Evolutionary conservation across 495 filamentous ascomycete species (phyloP), one percentile per base, ranked within the genome.

Genomic region (Tuber microsphaerosporum): DNA sequence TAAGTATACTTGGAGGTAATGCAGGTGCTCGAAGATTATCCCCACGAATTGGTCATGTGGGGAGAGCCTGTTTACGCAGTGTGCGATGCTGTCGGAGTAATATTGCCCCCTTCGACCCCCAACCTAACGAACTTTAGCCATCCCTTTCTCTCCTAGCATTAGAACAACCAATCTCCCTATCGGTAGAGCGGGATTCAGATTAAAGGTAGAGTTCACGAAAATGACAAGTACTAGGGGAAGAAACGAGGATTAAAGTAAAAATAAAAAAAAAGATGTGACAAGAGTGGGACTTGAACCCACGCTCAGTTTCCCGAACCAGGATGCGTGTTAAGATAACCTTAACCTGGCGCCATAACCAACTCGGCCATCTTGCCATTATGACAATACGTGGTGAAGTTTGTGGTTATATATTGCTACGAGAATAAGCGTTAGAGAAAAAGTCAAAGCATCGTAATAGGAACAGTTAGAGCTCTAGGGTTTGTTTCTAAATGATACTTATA

Each of bases 221-320:
- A 2, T 5, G 56, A 65, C 2, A 31, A 26, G 0, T 0, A 46
- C 45, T 6, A 46, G 16, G 17, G 12, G 17, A 26, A 5, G 0
- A 0, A 31, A n/a, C n/a, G n/a, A 16, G 6, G 14, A 6, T 12
- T n/a, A 14, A 16, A 5, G 17, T 1, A 1, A 34, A 5, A 37
- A 37, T 37, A 19, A 65, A 65, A 65, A 65, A 65, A 65, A 65
- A 34, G 26, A 17, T 34, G 71, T 79, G 77, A 79, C 75, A 79
- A 77, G 71, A 79, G 77, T 79, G 77, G 77, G 77, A 79, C 77
- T 79, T 77, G 71, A 77, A 79, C 77, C 75, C 77, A 79, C 77
- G 77, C 77, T 77, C 75, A 72, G 56, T 65, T 79, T 79, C 76
- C 77, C 77, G 71, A 79, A 79, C 75, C 69, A 79, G 77, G 77